Conservation (phyloP, 805 yeast genomes). For the Ogataea populi-albae region DNA sequence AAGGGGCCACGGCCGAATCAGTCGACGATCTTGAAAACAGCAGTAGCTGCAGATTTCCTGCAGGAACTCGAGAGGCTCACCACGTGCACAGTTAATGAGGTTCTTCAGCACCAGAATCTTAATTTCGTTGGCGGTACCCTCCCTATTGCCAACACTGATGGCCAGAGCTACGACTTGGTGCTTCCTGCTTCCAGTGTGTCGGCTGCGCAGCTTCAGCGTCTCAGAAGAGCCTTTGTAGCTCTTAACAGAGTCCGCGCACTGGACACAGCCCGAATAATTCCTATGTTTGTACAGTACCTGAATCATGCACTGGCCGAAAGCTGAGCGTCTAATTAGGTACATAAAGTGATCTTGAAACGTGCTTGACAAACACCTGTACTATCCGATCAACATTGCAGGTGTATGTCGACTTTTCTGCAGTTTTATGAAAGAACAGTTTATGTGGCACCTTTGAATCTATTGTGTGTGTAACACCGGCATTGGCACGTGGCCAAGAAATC, state of each 20-base stretch:
- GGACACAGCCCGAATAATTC: slow-evolving; percentile 63
- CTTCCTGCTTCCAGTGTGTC: slow-evolving; percentile 62
- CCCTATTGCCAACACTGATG: slow-evolving; percentile 35
- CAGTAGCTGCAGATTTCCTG: slow-evolving; percentile 69
- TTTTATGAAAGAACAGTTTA: too few relatives aligned
- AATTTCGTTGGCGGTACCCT: slow-evolving; percentile 48
- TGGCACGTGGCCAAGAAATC: too few relatives aligned
- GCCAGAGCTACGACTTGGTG: slow-evolving; percentile 41
- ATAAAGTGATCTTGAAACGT: too few relatives aligned
- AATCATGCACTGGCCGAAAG: slow-evolving; percentile 53
- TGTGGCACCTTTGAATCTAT: too few relatives aligned
- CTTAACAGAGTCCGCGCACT: slow-evolving; percentile 77
- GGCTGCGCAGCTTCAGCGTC: slow-evolving; percentile 76
- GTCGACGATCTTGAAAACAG: slow-evolving; percentile 80
- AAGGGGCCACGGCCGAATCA: slow-evolving; percentile 74
- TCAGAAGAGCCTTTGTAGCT: slow-evolving; percentile 78
- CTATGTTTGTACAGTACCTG: slow-evolving; percentile 76
- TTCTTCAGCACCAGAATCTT: slow-evolving; percentile 61
- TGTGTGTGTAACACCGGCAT: too few relatives aligned
- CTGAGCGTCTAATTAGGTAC: not conserved
- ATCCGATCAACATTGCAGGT: too few relatives aligned
- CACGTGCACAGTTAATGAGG: slow-evolving; percentile 56
- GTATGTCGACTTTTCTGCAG: too few relatives aligned
- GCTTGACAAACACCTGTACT: too few relatives aligned
- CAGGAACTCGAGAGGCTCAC: slow-evolving; percentile 77